Evolutionary conservation across 257 asterid genomes (phyloP).

Genomic region (Forsythia suspensa): DNA sequence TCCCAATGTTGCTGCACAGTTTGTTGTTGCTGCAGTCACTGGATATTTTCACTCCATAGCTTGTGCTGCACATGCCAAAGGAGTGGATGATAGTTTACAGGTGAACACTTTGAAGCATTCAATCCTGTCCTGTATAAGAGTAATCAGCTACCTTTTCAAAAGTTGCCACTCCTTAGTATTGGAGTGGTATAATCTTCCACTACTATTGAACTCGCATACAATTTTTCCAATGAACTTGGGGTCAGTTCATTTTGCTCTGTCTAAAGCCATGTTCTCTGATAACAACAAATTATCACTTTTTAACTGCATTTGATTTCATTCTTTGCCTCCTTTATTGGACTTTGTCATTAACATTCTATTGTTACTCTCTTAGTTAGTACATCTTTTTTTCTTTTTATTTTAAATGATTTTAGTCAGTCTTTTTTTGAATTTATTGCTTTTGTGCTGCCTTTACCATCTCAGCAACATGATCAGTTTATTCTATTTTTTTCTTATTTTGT

Average conservation of each 20-base stretch:
- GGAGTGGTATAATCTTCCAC: neutral
- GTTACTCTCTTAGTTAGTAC: constrained; percentile 1
- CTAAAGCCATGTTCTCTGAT: constrained; percentile 1
- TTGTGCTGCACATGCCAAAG: constrained; percentile 95
- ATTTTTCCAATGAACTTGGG: neutral
- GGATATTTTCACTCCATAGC: constrained; percentile 99
- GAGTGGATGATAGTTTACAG: constrained; percentile 99
- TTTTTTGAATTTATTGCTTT: neutral
- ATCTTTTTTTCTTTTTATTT: neutral
- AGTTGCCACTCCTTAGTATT: neutral
- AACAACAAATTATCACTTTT: neutral
- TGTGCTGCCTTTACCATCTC: constrained; percentile 44
- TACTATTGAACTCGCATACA: constrained; percentile 1
- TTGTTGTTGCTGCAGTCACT: constrained; percentile 91
- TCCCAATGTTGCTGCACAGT: constrained; percentile 69
- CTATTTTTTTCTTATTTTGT: constrained; percentile 5
- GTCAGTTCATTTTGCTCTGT: constrained; percentile 15
- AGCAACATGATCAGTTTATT: neutral
- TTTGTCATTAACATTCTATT: constrained; percentile 7
- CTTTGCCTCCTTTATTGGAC: constrained; percentile 3
- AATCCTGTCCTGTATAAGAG: constrained; percentile 9
- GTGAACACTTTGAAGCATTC: constrained; percentile 31
- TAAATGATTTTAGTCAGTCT: neutral
- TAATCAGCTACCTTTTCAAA: constrained; percentile 12
- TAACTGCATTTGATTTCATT: constrained; percentile 13